Evolutionary conservation across 257 asterid genomes (phyloP).

Genomic region (Hygrophila difformis): DNA sequence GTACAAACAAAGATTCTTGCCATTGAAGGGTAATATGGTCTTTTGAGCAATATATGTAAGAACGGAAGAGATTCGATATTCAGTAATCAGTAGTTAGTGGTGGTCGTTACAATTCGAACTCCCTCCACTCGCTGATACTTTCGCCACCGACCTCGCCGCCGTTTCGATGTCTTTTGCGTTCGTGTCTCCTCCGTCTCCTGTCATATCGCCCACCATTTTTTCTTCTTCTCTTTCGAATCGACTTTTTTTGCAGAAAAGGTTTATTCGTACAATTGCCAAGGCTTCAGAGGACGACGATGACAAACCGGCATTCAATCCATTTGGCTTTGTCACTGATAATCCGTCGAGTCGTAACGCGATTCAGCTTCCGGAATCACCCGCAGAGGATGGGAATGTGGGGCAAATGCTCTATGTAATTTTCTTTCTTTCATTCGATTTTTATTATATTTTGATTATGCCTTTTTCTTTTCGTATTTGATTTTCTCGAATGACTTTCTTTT

Average conservation of each 20-base stretch:
- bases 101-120: slow-evolving; percentile 26
- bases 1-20: not conserved
- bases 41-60: not conserved
- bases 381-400: slow-evolving; percentile 96
- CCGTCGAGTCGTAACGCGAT: slow-evolving; percentile 89
- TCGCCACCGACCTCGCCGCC: slow-evolving; percentile 13
- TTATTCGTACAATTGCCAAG: slow-evolving; percentile 30
- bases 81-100: slow-evolving; percentile 27
- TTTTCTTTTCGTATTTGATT: no score
- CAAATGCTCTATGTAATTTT: slow-evolving; percentile 77
- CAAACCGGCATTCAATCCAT: slow-evolving; percentile 71
- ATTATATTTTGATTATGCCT: no score
- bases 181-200: slow-evolving; percentile 27
- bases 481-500: not conserved
- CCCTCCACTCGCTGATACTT: slow-evolving; percentile 24
- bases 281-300: slow-evolving; percentile 69
- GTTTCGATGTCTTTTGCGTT: slow-evolving; percentile 40
- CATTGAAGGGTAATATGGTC: slow-evolving; percentile 10
- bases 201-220: slow-evolving; percentile 21
- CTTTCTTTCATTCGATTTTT: not conserved
- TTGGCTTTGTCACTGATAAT: slow-evolving; percentile 93
- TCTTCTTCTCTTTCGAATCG: slow-evolving; percentile 21
- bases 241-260: slow-evolving; percentile 16
- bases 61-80: slow-evolving; percentile 19
- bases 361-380: slow-evolving; percentile 90